Base-by-base conservation (phyloP, 2,329 filamentous ascomycete species). In the Xylaria arbuscula region DNA sequence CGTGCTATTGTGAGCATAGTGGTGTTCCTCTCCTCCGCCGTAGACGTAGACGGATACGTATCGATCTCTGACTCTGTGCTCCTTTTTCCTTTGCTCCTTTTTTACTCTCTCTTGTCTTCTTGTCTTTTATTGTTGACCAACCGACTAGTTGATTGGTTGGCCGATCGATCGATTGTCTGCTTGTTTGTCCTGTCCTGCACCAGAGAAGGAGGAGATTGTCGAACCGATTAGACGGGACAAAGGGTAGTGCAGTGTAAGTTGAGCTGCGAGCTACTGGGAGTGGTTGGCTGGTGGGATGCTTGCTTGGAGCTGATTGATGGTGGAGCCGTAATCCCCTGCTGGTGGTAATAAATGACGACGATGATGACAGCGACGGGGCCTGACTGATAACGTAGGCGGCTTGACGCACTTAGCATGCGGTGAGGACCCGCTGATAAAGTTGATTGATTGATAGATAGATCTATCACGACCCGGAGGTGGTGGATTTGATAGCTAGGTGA, bases 1-100 rank as follows among this genome's bases (percentile, higher is more conserved):
- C 54, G 56, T 51, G 51, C 62, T 62, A 28, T 28, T 28, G 38
- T 66, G 60, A 34, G 70, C 62, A 68, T 69, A 62, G 45, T 55
- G 53, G 42, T 47, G 47, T 61, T 28, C 28, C 28, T 28, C 28
- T 28, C 28, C 28, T 28, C 3, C 28, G 28, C 28, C 28, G 28
- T 28, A 28, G 28, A 28, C 28, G 28, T 28, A 5, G 28, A 3
- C 28, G 28, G 28, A 28, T 28, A 28, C 28, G 28, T 28, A 28
- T 28, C 28, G 28, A 28, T 28, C 28, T 28, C 28, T 28, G 28
- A 2, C 5, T 28, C 28, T 28, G 5, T 28, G 2, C 28, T n/a
- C 28, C 28, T 28, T 5, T 28, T 5, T 5, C 28, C 28, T 28
- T 28, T 28, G 28, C 28, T 28, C 28, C 5, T 28, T 28, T 28